Evolutionary conservation across 257 asterid species (phyloP).

Genomic region (Nicotiana attenuata): DNA sequence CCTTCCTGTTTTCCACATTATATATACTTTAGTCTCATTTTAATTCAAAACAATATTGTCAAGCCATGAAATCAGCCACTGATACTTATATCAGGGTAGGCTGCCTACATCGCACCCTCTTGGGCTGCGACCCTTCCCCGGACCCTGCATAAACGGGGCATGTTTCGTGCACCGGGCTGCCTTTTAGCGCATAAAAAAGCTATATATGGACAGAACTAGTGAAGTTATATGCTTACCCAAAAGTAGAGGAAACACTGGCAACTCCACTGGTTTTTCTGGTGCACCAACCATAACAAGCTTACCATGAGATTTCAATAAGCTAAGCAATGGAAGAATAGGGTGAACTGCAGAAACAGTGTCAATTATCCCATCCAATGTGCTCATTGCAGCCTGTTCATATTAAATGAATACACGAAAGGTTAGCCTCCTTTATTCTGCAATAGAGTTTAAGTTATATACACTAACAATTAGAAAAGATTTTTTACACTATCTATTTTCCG

Average conservation of each 20-base stretch:
- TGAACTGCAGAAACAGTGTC: slow-evolving; percentile 55
- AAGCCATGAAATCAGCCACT: too few relatives aligned
- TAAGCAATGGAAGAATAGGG: slow-evolving; percentile 35
- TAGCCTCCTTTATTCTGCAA: not conserved
- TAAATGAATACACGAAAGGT: not conserved
- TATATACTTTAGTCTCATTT: not conserved
- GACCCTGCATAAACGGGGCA: too few relatives aligned
- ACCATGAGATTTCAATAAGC: slow-evolving; percentile 41
- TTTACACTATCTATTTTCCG: too few relatives aligned
- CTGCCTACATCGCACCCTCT: too few relatives aligned
- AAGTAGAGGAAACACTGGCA: slow-evolving; percentile 38
- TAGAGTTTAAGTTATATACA: too few relatives aligned
- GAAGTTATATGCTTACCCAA: slow-evolving; percentile 17
- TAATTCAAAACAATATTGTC: not conserved
- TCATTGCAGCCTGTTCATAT: slow-evolving; percentile 35
- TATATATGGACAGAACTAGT: not conserved
- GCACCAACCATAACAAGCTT: slow-evolving; percentile 56
- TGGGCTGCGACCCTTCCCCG: too few relatives aligned
- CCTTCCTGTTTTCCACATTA: slow-evolving; percentile 5
- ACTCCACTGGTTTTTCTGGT: slow-evolving; percentile 50
- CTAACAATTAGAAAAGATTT: too few relatives aligned
- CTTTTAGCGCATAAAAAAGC: not conserved
- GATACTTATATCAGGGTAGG: too few relatives aligned
- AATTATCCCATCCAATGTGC: slow-evolving; percentile 48
- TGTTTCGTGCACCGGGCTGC: too few relatives aligned